These are phyloP conservation scores for Candolleomyces aberdarensis DNA, from an alignment of 768 basidiomycete genomes.

Conservation along the genomic window DNA sequence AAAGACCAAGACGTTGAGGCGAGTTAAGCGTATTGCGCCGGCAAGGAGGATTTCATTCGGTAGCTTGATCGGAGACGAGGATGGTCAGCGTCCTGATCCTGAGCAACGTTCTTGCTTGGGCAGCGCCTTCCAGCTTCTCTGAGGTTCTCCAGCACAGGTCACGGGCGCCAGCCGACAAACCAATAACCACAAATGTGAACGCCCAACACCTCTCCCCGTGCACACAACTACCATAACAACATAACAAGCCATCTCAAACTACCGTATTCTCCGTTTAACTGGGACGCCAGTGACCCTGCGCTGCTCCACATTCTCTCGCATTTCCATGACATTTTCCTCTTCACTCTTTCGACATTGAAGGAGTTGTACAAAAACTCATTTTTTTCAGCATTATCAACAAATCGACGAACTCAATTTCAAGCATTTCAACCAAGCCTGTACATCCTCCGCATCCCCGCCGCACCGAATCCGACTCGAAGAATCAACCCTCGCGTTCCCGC, in stretches of 20 bases:
- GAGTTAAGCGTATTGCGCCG: slow-evolving; percentile 44
- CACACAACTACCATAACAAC: neutral
- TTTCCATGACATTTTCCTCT: slow-evolving; percentile 1
- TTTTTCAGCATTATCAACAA: neutral
- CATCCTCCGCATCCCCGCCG: neutral
- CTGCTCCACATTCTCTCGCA: neutral
- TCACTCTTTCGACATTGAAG: neutral
- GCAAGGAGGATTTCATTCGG: slow-evolving; percentile 69
- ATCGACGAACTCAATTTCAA: neutral
- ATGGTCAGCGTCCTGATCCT: slow-evolving; percentile 32
- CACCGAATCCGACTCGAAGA: neutral
- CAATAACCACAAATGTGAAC: too few relatives aligned
- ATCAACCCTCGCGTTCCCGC: neutral
- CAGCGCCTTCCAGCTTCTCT: slow-evolving; percentile 57
- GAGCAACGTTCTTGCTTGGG: slow-evolving; percentile 40
- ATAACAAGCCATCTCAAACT: neutral
- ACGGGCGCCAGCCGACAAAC: too few relatives aligned
- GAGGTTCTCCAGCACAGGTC: slow-evolving; percentile 1
- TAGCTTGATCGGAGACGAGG: slow-evolving; percentile 39
- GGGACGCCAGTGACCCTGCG: neutral
- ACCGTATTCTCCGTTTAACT: neutral
- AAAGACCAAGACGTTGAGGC: slow-evolving; percentile 44
- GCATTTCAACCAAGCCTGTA: neutral
- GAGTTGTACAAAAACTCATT: slow-evolving; percentile 1
- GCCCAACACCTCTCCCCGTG: neutral